phyloP scores from a whole-genome alignment of 2,329 filamentous ascomycete species.

The Alternaria angustiovoidea region DNA sequence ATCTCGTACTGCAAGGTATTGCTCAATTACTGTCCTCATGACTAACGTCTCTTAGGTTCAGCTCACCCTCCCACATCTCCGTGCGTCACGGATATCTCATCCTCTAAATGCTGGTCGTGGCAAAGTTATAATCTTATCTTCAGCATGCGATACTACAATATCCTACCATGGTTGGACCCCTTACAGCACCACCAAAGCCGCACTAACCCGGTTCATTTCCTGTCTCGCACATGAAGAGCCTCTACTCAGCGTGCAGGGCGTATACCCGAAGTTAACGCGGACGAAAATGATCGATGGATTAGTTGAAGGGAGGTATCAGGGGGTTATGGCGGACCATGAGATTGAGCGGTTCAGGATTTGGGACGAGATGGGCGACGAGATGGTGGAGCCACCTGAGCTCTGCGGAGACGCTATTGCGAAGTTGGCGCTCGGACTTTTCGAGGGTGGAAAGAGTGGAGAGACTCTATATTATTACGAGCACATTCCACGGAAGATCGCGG shows the following conservation, averaged over 20 bases:
- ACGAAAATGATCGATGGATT: slow-evolving; percentile 37
- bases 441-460: slow-evolving; percentile 33
- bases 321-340: slow-evolving; percentile 38
- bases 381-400: slow-evolving; percentile 34
- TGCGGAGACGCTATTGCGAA: slow-evolving; percentile 36
- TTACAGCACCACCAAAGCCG: slow-evolving; percentile 38
- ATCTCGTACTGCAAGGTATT: not conserved
- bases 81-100: slow-evolving; percentile 17
- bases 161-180: slow-evolving; percentile 36
- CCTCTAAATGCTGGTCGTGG: slow-evolving; percentile 30
- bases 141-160: slow-evolving; percentile 31
- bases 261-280: slow-evolving; percentile 38
- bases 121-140: slow-evolving; percentile 31
- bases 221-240: slow-evolving; percentile 38
- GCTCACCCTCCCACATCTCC: slow-evolving; percentile 30
- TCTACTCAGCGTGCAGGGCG: slow-evolving; percentile 30
- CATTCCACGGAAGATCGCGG: slow-evolving; percentile 29
- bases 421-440: slow-evolving; percentile 32
- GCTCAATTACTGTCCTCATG: not conserved
- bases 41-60: slow-evolving; percentile 21
- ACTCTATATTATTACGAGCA: slow-evolving; percentile 37
- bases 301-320: slow-evolving; percentile 29
- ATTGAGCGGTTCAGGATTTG: slow-evolving; percentile 36
- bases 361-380: slow-evolving; percentile 35
- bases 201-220: slow-evolving; percentile 34